Conservation (phyloP, 345 rosid species). For the Eucalyptus pauciflora region DNA sequence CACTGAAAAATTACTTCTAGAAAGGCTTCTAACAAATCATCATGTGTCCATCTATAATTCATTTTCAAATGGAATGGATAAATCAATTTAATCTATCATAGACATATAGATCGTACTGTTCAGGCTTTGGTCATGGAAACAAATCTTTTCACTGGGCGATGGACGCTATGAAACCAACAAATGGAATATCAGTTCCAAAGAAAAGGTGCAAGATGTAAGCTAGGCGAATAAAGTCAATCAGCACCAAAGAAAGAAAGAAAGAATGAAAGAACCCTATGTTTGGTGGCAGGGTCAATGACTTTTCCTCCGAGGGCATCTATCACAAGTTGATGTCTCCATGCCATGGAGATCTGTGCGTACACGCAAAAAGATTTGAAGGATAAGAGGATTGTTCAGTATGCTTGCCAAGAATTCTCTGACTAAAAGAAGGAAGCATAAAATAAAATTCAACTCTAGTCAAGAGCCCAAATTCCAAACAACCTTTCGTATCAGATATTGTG, state of each 20-base stretch:
- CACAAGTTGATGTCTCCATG: background rate
- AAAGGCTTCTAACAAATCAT: background rate
- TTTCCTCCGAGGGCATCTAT: background rate
- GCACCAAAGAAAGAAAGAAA: background rate
- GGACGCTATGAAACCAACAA: background rate
- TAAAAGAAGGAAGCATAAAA: background rate
- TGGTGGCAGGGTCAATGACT: background rate
- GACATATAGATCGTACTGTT: background rate
- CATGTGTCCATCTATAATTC: background rate
- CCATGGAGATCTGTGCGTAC: background rate
- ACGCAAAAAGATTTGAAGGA: background rate
- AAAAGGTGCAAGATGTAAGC: background rate
- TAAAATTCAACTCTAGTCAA: background rate
- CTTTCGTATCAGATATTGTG: background rate
- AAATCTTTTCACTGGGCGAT: background rate
- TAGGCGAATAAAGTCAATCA: background rate
- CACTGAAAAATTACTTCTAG: background rate
- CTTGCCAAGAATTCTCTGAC: background rate
- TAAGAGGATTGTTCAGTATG: background rate
- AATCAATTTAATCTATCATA: too few relatives aligned
- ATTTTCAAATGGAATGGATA: background rate
- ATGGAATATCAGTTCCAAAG: background rate
- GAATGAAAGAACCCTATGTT: background rate
- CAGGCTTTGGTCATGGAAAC: background rate
- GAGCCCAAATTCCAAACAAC: background rate